phyloP scores from a whole-genome alignment of 1,284 basidiomycete genomes.

The Tetrapyrgos nigripes region DNA sequence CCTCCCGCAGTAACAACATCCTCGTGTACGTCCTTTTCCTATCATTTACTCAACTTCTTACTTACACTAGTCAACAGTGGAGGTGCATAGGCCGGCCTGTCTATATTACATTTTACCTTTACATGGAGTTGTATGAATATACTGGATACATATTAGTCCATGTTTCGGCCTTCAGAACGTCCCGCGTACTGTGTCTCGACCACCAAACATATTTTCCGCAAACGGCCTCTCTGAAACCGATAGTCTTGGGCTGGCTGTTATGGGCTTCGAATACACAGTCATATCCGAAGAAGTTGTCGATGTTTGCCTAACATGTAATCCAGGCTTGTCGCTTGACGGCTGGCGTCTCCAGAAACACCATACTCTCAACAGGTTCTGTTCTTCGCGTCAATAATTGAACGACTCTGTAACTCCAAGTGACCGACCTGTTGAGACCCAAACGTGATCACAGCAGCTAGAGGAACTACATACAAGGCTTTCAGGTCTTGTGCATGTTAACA shows the following conservation, averaged over 20 bases:
- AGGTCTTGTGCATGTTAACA: not conserved
- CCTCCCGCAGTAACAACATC: constrained; percentile 81
- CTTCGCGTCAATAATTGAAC: constrained; percentile 1
- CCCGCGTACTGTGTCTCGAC: not conserved
- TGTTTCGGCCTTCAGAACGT: not conserved
- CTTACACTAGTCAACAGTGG: constrained; percentile 50
- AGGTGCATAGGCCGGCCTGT: constrained; percentile 58
- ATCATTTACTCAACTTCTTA: constrained; percentile 5
- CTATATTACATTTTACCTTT: constrained; percentile 12
- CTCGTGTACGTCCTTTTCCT: constrained; percentile 76
- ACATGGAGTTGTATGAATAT: constrained; percentile 7
- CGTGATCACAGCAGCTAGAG: constrained; percentile 48
- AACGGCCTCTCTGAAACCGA: not conserved
- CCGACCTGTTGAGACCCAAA: constrained; percentile 55
- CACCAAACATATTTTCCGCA: no score
- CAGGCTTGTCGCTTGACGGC: not conserved
- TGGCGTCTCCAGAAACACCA: constrained; percentile 40
- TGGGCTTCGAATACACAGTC: not conserved
- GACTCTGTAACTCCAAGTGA: not conserved
- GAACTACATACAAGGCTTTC: constrained; percentile 37
- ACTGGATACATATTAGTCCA: constrained; percentile 5
- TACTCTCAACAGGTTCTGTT: constrained; percentile 41
- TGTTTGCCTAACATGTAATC: not conserved
- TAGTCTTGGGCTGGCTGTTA: not conserved
- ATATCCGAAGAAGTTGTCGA: not conserved